A percentile compares a stretch with the other conserved stretches of the same genome.
Conservation (phyloP, 768 basidiomycete genomes). For the Tulasnella calospora region DNA sequence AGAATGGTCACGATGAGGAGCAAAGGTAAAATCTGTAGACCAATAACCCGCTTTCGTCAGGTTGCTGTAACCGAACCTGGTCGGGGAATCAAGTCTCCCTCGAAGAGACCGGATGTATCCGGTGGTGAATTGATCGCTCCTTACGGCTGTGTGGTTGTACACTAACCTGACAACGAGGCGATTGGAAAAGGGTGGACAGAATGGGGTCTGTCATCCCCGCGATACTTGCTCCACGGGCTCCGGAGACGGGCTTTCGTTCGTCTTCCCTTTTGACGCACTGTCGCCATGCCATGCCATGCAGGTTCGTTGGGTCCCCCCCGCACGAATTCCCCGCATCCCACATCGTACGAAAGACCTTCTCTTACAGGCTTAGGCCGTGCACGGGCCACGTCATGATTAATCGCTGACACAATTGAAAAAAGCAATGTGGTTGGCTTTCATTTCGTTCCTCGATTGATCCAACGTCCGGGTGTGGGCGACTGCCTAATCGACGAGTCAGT, state of each 20-base stretch:
- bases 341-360: background rate
- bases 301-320: background rate
- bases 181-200: background rate
- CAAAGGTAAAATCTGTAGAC: background rate
- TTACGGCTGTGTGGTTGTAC: background rate
- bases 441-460: background rate
- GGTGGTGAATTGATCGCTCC: background rate
- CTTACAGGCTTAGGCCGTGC: background rate
- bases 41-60: slow-evolving; percentile 1
- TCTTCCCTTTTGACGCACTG: background rate
- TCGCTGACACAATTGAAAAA: background rate
- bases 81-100: background rate
- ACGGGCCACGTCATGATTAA: background rate
- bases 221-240: slow-evolving; percentile 1
- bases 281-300: slow-evolving; percentile 8
- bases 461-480: background rate
- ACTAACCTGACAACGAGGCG: background rate
- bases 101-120: background rate
- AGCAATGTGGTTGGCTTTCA: slow-evolving; percentile 1
- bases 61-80: background rate
- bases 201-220: background rate
- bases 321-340: slow-evolving; percentile 3
- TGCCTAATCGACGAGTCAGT: background rate
- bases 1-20: background rate
- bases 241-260: background rate